Evolutionary conservation across 2,329 filamentous ascomycete species (phyloP), one percentile per base, ranked within the genome.

Genomic region (Corynespora cassiicola): DNA sequence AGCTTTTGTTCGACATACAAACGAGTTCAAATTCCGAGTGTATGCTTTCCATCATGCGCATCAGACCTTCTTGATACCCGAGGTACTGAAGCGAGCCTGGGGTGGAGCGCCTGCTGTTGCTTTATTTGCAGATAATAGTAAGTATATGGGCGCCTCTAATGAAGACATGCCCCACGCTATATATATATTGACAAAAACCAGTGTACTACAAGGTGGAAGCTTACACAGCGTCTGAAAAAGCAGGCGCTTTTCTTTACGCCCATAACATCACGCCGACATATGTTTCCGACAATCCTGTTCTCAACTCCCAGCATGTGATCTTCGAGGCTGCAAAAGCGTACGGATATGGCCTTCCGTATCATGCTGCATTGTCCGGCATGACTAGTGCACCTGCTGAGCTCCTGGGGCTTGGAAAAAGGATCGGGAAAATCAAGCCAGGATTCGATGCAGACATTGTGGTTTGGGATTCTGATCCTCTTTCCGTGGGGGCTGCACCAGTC

Each of bases 41-140:
- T 74, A 81, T 9, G 83, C 85, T 0, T 87, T 88, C 54, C 85
- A 88, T 58, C 85, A 88, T 53, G 85, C 85, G 3, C 81, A 87
- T 41, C 78, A 85, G 52, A 84, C 84, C 0, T 87, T 75, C 50
- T 66, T 87, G 1, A 77, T 87, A 0, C 84, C 85, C 1, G 84
- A 88, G 61, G 74, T 81, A 2, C 46, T 72, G 25, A 71, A 71
- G 42, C 46, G 66, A 12, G 64, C 65, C 2, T 71, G 64, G 39
- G 69, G 68, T 14, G 67, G 64, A 6, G 57, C 61, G n/a, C 58
- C 64, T 4, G 67, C 69, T 7, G 69, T 65, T 11, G 84, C 79
- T n/a, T 69, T 86, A 3, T 88, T 88, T 52, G 84, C 85, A 7
- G 84, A 87, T 56, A 86, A 84, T 58, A 86, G 52, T 52, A 34